Evolutionary conservation across 1,139 yeast genomes (phyloP), one percentile per base, ranked within the genome.

Genomic region (Kodamaea sp.): DNA sequence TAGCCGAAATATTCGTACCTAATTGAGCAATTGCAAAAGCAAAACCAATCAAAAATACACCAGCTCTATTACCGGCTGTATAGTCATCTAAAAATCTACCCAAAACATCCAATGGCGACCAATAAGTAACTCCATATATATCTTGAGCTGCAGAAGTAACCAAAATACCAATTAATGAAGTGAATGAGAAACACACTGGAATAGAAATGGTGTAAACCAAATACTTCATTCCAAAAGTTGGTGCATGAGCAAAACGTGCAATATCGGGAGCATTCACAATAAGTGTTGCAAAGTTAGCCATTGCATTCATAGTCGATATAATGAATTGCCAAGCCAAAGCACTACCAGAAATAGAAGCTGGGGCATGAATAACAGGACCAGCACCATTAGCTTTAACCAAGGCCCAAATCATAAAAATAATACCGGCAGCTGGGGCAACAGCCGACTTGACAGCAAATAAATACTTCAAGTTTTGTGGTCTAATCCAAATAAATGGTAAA

Each of bases 1-100:
- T 89, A 9, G 96, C 96, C 29, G 94, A 79, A 47, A 89, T 84
- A 57, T 89, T 89, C n/a, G 95, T 84, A 58, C 96, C 96, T 47
- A 87, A 67, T 63, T 88, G 96, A 11, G 96, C 95, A 43, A 88
- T 62, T 2, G 88, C 84, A 64, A 88, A 85, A 1, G 87, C 88
- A 33, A 79, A 66, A 5, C 89, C 75, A 49, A 88, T 81, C 46
- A 89, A 71, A 61, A 89, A 89, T 1, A 84, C 95, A 48, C 96
- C 97, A 15, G 90, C 95, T 85, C 95, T 43, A 70, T 68, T 88
- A 12, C 72, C 73, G 10, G 83, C 62, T 38, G 76, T 73, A 52
- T 74, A 70, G 42, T 75, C 70, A 41, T 81, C 76, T 50, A 88
- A 75, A 55, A 84, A 85, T 43, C 75, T 67, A 24, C 74, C 74